Percentiles rank a stretch among this genome's conserved stretches.
Evolutionary conservation across 73 alveolate genomes (phyloP).

Genomic region (Symbiodinium natans): DNA sequence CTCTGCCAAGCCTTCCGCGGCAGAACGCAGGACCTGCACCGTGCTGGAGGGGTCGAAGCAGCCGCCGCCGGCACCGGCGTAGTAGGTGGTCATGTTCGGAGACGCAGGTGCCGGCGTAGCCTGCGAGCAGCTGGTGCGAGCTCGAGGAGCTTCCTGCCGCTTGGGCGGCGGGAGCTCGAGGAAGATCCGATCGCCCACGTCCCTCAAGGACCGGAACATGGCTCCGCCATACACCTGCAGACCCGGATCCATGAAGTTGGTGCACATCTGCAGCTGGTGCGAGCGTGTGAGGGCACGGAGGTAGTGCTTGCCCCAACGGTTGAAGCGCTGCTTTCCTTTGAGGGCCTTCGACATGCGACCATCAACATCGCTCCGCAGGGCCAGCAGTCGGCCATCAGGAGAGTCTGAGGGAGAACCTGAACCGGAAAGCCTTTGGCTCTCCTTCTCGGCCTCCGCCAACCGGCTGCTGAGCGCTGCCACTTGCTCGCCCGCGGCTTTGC

Average conservation of each 20-base stretch:
- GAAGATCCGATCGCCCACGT: constrained; percentile 12
- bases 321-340: not conserved
- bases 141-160: constrained; percentile 9
- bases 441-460: not conserved
- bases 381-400: constrained; percentile 11
- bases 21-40: not conserved
- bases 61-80: constrained; percentile 3
- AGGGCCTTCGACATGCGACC: constrained; percentile 2
- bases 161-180: constrained; percentile 22
- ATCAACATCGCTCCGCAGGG: not conserved
- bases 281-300: not conserved
- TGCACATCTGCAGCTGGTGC: not conserved
- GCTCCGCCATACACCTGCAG: constrained; percentile 9
- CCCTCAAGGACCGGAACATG: not conserved
- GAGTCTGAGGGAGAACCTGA: not conserved
- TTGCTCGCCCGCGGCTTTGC: not conserved
- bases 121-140: not conserved
- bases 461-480: not conserved
- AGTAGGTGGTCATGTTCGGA: not conserved
- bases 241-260: constrained; percentile 37
- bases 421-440: not conserved
- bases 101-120: not conserved
- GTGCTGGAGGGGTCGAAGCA: not conserved
- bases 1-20: not conserved
- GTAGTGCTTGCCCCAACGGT: constrained; percentile 14